A percentile compares a stretch with the other conserved stretches of the same genome.
phyloP scores from a whole-genome alignment of 768 basidiomycete species.

The Hericium erinaceus region DNA sequence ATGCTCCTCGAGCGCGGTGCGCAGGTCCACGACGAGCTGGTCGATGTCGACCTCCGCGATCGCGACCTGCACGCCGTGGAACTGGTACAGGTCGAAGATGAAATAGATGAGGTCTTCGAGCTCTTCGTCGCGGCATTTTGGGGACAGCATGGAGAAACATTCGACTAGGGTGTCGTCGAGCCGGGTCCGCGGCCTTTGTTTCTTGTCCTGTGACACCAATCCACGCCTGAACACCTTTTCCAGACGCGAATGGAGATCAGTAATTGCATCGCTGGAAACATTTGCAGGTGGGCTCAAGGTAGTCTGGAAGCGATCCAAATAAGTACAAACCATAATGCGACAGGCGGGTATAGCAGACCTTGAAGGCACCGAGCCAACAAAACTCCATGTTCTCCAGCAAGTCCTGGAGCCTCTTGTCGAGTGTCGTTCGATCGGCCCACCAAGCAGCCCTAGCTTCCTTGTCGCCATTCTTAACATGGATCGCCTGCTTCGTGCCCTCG shows the following conservation, averaged over 20 bases:
- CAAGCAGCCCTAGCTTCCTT: constrained; percentile 58
- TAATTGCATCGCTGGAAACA: constrained; percentile 35
- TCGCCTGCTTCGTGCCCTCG: constrained; percentile 63
- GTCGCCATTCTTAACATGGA: constrained; percentile 59
- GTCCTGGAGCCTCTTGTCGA: constrained; percentile 70
- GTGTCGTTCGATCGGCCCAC: constrained; percentile 74
- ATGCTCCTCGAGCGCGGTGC: constrained; percentile 68
- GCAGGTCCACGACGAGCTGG: constrained; percentile 82
- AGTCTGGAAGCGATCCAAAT: constrained; percentile 31
- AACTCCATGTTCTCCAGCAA: constrained; percentile 84
- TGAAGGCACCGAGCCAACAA: constrained; percentile 96
- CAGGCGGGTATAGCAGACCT: constrained; percentile 40
- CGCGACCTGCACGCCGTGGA: constrained; percentile 83
- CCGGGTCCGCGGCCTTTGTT: constrained; percentile 37
- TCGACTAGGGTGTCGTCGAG: constrained; percentile 73
- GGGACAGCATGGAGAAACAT: constrained; percentile 77
- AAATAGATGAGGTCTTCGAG: constrained; percentile 93
- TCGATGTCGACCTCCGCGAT: constrained; percentile 88
- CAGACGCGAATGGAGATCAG: constrained; percentile 54
- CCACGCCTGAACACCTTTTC: constrained; percentile 69
- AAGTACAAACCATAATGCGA: too few relatives aligned
- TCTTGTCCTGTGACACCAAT: constrained; percentile 48
- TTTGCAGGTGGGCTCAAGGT: constrained; percentile 45
- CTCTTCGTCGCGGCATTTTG: constrained; percentile 84
- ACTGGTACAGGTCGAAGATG: constrained; percentile 87